Base-by-base conservation (phyloP, 2,329 filamentous ascomycete genomes). In the Lachnellula hyalina region DNA sequence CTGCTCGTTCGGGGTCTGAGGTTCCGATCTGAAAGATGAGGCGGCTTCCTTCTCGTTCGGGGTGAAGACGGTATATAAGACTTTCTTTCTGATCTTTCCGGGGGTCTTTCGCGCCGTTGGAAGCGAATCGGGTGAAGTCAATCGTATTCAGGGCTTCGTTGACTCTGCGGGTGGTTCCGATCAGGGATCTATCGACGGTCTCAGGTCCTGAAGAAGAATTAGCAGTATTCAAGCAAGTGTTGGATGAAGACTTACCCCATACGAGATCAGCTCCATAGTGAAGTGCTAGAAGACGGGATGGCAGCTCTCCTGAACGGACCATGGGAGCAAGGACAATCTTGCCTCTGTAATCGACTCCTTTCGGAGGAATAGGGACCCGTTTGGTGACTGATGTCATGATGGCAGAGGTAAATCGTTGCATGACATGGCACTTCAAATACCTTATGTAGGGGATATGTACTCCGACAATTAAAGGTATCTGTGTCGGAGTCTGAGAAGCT, bases 261-360 rank as follows among this genome's bases (percentile, higher is more conserved):
- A 99, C 94, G 15, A 99, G 79, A 72, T 99, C 94, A 51, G 94
- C 94, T 62, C 94, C 94, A 71, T 99, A 97, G 68, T 95, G 89
- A 58, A 99, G 82, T 34, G 94, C 90, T 44, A 96, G 75, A 25
- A 99, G 80, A 55, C 94, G 86, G 40, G 90, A 94, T 3, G 94
- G 93, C 57, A 96, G 77, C 76, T 99, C 94, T 68, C 94, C 94
- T n/a, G 90, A 96, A 63, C 94, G 87, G 55, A 96, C 93, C 94
- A 99, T 99, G 41, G 94, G 94, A 58, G 94, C 94, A 60, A 99
- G 86, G 45, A 97, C 94, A 61, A 97, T 75, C 73, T 95, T 96
- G 73, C 89, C 88, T 64, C 93, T 84, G 74, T 96, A 97, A 76
- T 96, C 91, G 67, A 96, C 91, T 50, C 93, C 93, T 71, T 87